Conservation (phyloP, 441 rosid genomes). For the Melastoma candidum region DNA sequence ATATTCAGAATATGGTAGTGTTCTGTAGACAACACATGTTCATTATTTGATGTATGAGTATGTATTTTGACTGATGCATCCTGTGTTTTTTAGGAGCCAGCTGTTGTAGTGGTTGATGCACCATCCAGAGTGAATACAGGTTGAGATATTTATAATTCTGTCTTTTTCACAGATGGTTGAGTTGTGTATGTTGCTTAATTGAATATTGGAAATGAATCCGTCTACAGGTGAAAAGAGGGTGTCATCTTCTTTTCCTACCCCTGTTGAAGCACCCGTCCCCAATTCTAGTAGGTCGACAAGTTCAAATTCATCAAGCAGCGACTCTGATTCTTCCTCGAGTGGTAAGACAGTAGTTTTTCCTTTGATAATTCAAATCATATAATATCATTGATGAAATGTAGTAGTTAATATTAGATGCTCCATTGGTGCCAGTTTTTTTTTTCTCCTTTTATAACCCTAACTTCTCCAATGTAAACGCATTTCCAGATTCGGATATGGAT, state of each 20-base stretch:
- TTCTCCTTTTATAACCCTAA: background rate
- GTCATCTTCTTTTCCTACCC: conserved; percentile 41
- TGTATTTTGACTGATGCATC: conserved; percentile 1
- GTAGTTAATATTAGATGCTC: conserved; percentile 1
- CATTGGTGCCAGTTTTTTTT: background rate
- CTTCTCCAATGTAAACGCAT: background rate
- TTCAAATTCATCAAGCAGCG: conserved; percentile 94
- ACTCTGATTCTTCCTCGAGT: conserved; percentile 88
- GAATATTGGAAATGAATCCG: conserved; percentile 3
- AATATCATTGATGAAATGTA: conserved; percentile 1
- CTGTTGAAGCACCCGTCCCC: conserved; percentile 47
- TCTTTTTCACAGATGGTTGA: conserved; percentile 11
- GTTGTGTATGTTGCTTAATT: conserved; percentile 3
- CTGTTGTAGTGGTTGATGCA: conserved; percentile 32
- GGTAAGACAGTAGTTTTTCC: conserved; percentile 36
- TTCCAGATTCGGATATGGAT: conserved; percentile 86
- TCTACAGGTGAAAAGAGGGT: conserved; percentile 48
- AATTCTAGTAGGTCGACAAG: conserved; percentile 82
- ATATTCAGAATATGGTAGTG: conserved; percentile 46
- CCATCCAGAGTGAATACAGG: conserved; percentile 57
- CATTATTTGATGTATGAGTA: conserved; percentile 2
- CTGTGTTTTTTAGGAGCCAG: conserved; percentile 33
- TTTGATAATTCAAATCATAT: conserved; percentile 6
- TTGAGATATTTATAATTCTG: conserved; percentile 18
- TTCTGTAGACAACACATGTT: background rate